Conservation (phyloP, 192 early-diverging fungal species). For the Dissophora ornata region DNA sequence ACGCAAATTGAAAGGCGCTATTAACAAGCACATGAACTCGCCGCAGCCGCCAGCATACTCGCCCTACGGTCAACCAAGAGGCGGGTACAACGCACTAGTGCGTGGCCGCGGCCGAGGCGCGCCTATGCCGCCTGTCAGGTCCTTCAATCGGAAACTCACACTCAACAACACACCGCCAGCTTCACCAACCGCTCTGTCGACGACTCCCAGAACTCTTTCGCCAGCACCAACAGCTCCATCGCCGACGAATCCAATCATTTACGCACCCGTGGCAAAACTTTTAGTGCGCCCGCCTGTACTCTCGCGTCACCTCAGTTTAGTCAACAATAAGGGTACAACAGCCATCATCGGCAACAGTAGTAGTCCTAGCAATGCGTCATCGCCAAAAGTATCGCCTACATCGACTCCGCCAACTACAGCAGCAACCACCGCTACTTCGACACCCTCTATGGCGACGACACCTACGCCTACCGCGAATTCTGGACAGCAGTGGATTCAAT, state of each 20-base stretch:
- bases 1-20: conserved; percentile 31
- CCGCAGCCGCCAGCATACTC: not conserved
- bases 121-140: not conserved
- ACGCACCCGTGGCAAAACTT: not conserved
- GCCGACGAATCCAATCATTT: not conserved
- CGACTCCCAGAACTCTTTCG: not conserved
- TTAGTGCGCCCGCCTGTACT: conserved; percentile 3
- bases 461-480: not conserved
- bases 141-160: conserved; percentile 40
- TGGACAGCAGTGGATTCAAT: conserved; percentile 48
- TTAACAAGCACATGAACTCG: conserved; percentile 47
- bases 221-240: not conserved
- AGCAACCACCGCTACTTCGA: not conserved
- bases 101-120: conserved; percentile 21
- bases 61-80: conserved; percentile 13
- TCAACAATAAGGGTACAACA: conserved; percentile 15
- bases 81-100: conserved; percentile 27
- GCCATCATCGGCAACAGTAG: not conserved
- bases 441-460: not conserved
- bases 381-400: not conserved
- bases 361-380: no score
- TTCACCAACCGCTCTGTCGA: not conserved
- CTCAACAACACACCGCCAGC: conserved; percentile 21
- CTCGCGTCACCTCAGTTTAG: conserved; percentile 33
- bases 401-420: not conserved